phyloP scores from a whole-genome alignment of 192 early-diverging fungal species.

The Pilobolus umbonatus region DNA sequence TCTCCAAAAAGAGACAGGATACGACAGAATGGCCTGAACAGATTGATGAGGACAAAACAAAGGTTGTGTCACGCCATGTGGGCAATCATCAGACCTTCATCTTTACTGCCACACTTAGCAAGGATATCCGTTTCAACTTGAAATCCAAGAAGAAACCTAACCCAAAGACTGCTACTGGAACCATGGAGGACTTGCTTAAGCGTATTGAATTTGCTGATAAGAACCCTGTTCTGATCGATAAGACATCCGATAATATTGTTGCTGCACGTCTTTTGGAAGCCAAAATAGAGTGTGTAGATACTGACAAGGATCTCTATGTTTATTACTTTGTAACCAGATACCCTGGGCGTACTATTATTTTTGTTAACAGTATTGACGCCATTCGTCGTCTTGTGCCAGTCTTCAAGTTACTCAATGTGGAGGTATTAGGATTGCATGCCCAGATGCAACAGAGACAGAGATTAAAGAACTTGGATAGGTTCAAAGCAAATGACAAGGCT shows the following conservation, averaged over 20 bases:
- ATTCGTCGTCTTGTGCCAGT: conserved; percentile 86
- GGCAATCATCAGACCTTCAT: conserved; percentile 77
- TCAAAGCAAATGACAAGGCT: conserved; percentile 64
- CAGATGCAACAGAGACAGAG: conserved; percentile 97
- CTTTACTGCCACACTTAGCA: conserved; percentile 85
- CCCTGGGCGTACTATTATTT: conserved; percentile 86
- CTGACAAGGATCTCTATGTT: conserved; percentile 79
- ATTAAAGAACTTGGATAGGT: conserved; percentile 86
- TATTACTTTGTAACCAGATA: conserved; percentile 88
- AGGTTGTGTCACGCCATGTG: not conserved
- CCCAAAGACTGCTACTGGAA: conserved; percentile 17
- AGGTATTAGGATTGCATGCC: conserved; percentile 83
- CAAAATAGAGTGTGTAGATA: conserved; percentile 78
- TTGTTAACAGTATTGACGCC: conserved; percentile 94
- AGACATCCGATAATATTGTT: conserved; percentile 60
- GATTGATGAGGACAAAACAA: conserved; percentile 4
- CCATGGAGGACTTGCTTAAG: conserved; percentile 63
- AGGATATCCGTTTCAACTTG: conserved; percentile 44
- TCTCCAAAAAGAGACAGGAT: conserved; percentile 41
- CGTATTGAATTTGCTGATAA: conserved; percentile 73
- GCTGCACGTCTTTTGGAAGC: conserved; percentile 72
- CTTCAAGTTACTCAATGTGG: conserved; percentile 65
- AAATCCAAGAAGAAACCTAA: conserved; percentile 37
- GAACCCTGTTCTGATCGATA: conserved; percentile 72
- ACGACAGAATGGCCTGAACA: conserved; percentile 28